phyloP scores from a whole-genome alignment of 768 basidiomycete species.

The Filobasidium floriforme region DNA sequence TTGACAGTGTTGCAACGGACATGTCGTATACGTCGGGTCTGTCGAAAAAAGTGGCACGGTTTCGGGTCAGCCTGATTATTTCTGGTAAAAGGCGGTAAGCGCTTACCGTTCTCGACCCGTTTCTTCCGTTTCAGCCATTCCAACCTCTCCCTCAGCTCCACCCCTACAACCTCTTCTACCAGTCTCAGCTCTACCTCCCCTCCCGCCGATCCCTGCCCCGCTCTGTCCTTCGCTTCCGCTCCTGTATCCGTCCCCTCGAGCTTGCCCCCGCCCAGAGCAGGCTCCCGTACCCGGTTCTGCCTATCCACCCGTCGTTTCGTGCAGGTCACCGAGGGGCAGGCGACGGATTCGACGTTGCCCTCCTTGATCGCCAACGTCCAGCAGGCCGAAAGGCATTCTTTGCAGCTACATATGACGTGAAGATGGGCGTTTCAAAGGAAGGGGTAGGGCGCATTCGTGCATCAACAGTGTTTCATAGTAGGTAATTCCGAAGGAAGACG shows the following conservation, averaged over 20 bases:
- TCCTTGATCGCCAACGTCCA: constrained; percentile 75
- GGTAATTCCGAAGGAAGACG: too few relatives aligned
- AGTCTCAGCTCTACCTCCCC: constrained; percentile 57
- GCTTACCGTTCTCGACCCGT: constrained; percentile 61
- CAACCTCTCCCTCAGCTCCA: constrained; percentile 64
- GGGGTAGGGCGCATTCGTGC: too few relatives aligned
- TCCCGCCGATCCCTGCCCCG: neutral
- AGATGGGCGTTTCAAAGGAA: neutral
- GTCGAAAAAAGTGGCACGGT: too few relatives aligned
- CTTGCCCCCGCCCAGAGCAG: neutral
- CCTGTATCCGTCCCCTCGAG: neutral
- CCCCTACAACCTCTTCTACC: constrained; percentile 61
- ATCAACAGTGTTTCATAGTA: neutral
- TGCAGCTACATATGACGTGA: constrained; percentile 52
- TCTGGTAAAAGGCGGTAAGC: neutral
- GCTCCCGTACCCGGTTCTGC: neutral
- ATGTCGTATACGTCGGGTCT: constrained; percentile 75
- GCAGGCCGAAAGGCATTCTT: constrained; percentile 67
- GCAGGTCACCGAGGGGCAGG: constrained; percentile 73
- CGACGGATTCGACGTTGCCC: constrained; percentile 66
- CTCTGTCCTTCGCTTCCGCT: neutral
- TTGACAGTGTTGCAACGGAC: constrained; percentile 74
- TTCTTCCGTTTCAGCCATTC: constrained; percentile 67
- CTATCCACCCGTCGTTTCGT: constrained; percentile 51
- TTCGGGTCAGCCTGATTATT: neutral